Base-by-base conservation (phyloP, 2,329 filamentous ascomycete species). In the Penicillium sp. region DNA sequence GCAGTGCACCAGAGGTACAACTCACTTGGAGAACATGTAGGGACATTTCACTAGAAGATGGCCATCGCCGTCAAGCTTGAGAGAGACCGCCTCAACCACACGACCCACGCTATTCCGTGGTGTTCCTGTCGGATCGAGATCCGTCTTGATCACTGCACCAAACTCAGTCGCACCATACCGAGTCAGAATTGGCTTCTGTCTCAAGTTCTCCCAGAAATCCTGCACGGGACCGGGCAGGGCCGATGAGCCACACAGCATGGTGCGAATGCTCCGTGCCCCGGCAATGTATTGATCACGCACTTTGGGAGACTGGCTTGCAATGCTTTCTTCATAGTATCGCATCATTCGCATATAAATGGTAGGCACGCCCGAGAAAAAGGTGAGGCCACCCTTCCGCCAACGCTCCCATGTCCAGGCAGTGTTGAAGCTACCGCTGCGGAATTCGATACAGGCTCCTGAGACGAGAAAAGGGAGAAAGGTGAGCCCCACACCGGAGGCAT, bases 151-250 rank as follows among this genome's bases (percentile, higher is more conserved):
- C 0, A 76, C 64, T 6, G 73, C 72, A 0, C 74, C 72, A 57
- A 76, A 71, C 48, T 77, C 75, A 0, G 74, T 76, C 1, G 73
- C 72, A 0, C 75, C 75, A 50, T 77, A 77, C 25, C 75, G 60
- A 46, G 74, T 75, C 33, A 74, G 53, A 40, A 77, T 76, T 3
- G 70, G 70, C 31, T 53, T 55, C 5, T 52, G 45, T 5, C 61
- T 41, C 7, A 65, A 43, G 13, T 49, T 33, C 36, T 57, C 54
- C 78, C 79, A 81, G 57, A 79, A 80, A 35, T 79, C 71, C n/a
- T 74, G 74, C 35, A 81, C 73, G 1, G 77, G 76, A 46, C 74
- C 72, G 2, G 77, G 78, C 33, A 81, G 55, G 0, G 78, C 78
- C 3, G 74, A 77, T 0, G 78, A 80, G 1, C 68, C 71, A 51